Evolutionary conservation across 2,329 filamentous ascomycete species (phyloP).

Genomic region (Fusarium phyllophilum): DNA sequence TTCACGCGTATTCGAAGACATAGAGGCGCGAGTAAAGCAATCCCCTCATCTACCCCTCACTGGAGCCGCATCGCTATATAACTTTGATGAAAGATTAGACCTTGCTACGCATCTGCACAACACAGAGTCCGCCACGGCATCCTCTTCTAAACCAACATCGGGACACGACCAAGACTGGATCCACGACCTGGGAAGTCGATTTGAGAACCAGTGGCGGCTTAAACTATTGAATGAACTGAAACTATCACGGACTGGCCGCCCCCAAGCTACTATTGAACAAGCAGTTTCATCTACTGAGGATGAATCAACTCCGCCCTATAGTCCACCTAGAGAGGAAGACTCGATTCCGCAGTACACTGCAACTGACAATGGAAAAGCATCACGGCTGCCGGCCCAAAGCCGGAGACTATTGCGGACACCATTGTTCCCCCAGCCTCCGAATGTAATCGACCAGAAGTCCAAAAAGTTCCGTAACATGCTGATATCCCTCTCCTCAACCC

Average conservation of each 20-base stretch:
- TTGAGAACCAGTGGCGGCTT: background rate
- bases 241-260: background rate
- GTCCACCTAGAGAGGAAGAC: background rate
- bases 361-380: background rate
- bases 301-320: background rate
- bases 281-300: background rate
- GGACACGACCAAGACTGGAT: fast-evolving
- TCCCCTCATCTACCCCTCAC: background rate
- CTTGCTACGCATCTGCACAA: background rate
- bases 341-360: fast-evolving
- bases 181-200: background rate
- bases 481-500: background rate
- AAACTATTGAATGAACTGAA: background rate
- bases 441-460: background rate
- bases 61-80: background rate
- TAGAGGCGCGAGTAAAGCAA: background rate
- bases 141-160: background rate
- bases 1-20: background rate
- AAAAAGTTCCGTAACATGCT: background rate
- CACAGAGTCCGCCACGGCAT: background rate
- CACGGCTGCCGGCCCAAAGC: background rate
- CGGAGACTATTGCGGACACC: background rate
- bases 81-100: background rate
- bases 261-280: background rate
- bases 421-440: background rate